Evolutionary conservation across 305 asterid species (phyloP).

Genomic region (Ajuga reptans): DNA sequence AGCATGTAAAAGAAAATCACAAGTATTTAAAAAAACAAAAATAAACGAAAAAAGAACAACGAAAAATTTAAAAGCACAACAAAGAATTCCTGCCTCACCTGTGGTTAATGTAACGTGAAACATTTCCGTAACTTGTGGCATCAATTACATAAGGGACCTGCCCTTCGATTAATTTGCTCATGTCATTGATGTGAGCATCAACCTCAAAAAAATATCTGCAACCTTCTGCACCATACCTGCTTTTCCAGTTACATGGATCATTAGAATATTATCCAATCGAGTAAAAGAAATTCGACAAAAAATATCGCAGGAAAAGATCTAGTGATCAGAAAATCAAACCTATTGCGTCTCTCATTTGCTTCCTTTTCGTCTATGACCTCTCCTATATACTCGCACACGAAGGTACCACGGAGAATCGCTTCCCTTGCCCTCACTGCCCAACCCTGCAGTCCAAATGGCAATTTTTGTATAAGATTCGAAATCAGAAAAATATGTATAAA

Average conservation of each 20-base stretch:
- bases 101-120: conserved; percentile 91
- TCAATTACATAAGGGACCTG: conserved; percentile 67
- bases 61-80: background rate
- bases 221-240: conserved; percentile 58
- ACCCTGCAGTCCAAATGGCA: conserved; percentile 51
- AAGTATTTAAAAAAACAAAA: background rate
- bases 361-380: conserved; percentile 85
- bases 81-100: conserved; percentile 44
- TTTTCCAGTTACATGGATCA: conserved; percentile 20
- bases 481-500: background rate
- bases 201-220: conserved; percentile 65
- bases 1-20: too few relatives aligned
- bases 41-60: too few relatives aligned
- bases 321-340: conserved; percentile 36
- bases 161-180: conserved; percentile 81
- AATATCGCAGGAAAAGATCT: background rate
- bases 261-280: background rate
- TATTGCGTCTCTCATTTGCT: conserved; percentile 69
- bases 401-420: conserved; percentile 80
- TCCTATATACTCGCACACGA: conserved; percentile 93
- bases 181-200: conserved; percentile 63
- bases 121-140: conserved; percentile 78
- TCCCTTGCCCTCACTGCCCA: conserved; percentile 96
- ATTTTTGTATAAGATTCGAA: background rate
- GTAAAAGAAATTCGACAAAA: conserved; percentile 4